phyloP scores from a whole-genome alignment of 1,139 yeast species.

The Magnusiomyces suaveolens region DNA sequence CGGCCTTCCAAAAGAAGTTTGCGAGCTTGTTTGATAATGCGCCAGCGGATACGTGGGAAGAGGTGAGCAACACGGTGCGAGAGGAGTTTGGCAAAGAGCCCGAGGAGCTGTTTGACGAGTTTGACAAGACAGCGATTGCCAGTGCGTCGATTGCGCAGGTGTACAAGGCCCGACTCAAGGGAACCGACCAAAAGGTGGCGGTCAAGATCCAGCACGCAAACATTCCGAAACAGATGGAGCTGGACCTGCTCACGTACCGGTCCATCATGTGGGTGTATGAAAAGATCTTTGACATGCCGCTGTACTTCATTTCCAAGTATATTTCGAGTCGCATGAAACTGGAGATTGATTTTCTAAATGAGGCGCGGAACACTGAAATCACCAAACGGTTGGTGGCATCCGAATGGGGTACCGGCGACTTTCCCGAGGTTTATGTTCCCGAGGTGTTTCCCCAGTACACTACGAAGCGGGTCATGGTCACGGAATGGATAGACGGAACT shows the following conservation, averaged over 20 bases:
- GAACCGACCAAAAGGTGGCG: constrained; percentile 49
- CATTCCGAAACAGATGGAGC: constrained; percentile 46
- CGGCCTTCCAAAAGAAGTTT: constrained; percentile 48
- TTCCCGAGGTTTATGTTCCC: constrained; percentile 44
- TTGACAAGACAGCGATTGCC: constrained; percentile 48
- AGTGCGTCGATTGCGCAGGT: constrained; percentile 73
- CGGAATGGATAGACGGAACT: constrained; percentile 73
- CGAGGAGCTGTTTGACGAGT: constrained; percentile 38
- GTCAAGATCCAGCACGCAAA: constrained; percentile 61
- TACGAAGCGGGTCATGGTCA: constrained; percentile 45
- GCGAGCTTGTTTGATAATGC: constrained; percentile 58
- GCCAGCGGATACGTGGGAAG: constrained; percentile 55
- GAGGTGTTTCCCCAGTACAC: constrained; percentile 39
- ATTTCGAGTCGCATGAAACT: constrained; percentile 47
- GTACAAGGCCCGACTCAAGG: constrained; percentile 43
- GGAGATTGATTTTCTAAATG: constrained; percentile 55
- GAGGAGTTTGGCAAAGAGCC: constrained; percentile 41
- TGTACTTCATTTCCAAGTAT: constrained; percentile 47
- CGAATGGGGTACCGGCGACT: constrained; percentile 31
- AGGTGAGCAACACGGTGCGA: constrained; percentile 40
- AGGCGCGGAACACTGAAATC: constrained; percentile 42
- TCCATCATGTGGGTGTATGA: constrained; percentile 47
- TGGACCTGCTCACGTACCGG: constrained; percentile 52
- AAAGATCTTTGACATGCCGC: constrained; percentile 52
- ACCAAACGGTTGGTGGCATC: constrained; percentile 29